A percentile compares a stretch with the other conserved stretches of the same genome.
These are phyloP conservation scores for Aaosphaeria pasadenensis DNA, from an alignment of 2,329 filamentous ascomycete species.

Conservation along the genomic window DNA sequence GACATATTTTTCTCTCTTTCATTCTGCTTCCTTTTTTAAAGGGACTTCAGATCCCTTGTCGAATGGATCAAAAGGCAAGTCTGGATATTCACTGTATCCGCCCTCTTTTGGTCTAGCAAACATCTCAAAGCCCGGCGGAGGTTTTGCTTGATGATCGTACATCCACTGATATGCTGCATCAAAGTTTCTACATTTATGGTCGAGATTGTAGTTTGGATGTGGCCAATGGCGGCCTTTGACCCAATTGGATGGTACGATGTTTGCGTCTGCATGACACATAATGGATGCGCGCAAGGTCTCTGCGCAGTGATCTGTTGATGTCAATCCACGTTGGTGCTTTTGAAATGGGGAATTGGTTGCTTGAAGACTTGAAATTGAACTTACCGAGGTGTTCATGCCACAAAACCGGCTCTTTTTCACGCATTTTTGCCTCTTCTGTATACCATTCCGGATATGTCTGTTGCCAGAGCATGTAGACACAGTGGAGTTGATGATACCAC, in stretches of 20 bases:
- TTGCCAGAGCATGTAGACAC: slow-evolving; percentile 1
- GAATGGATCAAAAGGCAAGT: neutral
- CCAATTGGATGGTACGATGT: neutral
- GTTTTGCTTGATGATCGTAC: neutral
- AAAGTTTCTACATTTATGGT: neutral
- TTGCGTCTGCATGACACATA: neutral
- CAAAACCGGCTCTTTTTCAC: neutral
- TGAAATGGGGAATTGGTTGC: too few species aligned
- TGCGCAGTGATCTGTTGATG: neutral
- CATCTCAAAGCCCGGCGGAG: neutral
- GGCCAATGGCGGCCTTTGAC: neutral
- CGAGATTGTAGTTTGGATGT: neutral
- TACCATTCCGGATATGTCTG: neutral
- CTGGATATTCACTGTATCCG: neutral
- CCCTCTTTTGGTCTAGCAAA: neutral
- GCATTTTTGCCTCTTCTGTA: neutral
- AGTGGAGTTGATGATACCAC: neutral
- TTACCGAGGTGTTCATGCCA: neutral
- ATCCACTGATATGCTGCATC: neutral
- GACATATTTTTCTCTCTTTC: neutral
- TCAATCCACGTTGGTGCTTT: neutral
- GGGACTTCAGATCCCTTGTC: neutral
- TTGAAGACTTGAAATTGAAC: neutral
- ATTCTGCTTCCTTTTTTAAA: neutral
- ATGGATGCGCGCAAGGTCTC: neutral